Base-by-base conservation (phyloP, 2,329 filamentous ascomycete species). In the Neoarthrinium moseri region DNA sequence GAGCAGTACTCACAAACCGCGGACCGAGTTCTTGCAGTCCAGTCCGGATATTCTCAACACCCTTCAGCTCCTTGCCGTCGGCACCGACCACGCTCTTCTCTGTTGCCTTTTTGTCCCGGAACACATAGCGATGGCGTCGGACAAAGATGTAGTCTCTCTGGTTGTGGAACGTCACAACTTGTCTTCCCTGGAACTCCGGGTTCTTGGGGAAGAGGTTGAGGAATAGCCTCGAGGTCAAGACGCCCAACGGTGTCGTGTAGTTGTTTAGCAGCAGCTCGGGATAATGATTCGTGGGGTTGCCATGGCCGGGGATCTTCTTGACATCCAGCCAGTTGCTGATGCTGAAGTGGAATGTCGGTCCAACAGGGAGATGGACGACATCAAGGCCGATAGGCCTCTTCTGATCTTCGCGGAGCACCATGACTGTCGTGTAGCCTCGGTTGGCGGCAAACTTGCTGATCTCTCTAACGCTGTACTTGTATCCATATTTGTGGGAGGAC, bases 381-480 rank as follows among this genome's bases (percentile, higher is more conserved):
- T 91, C 91, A 21, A 97, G 68, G 0, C 89, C 91, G 12, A 84
- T 84, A 0, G 91, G 87, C 58, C 80, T 83, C 71, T 99, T 99
- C 55, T 83, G 80, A 63, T 96, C 91, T 68, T 99, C 91, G 61
- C 91, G 89, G 13, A 96, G 73, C 13, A 99, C 81, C 2, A 96
- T 72, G 3, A 99, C 75, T 20, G 90, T 81, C 0, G 91, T 96
- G 70, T 89, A 97, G 32, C 86, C 83, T 36, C 90, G 80, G 59
- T 92, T 90, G 12, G 81, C 68, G 27, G 92, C 92, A 62, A 92
- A 97, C 53, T 84, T 81, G 59, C 87, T 83, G 55, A 99, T 97
- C 66, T 99, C 94, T 40, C 88, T 81, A 20, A 99, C 78, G 20
- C 87, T 92, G 73, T 96, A 97, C 64, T 95, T 95, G 75, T 96